These are phyloP conservation scores for Glonium stellatum DNA, from an alignment of 495 filamentous ascomycete genomes.

Conservation along the genomic window DNA sequence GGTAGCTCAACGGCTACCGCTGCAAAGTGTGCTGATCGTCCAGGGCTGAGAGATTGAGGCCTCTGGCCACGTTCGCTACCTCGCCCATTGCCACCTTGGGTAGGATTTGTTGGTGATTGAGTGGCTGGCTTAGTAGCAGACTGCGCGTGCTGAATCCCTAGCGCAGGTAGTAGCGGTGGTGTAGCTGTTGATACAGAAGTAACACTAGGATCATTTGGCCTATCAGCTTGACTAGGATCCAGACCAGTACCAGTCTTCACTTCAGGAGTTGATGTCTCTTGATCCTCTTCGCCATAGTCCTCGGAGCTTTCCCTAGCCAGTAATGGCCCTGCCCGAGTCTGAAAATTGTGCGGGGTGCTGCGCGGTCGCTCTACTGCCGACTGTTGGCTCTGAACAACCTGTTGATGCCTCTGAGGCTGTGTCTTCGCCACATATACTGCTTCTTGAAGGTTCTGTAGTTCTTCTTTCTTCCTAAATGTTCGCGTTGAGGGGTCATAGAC, in stretches of 20 bases:
- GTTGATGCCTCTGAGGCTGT: neutral
- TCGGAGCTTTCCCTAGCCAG: constrained; percentile 17
- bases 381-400: constrained; percentile 1
- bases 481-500: constrained; percentile 29
- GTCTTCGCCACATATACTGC: constrained; percentile 4
- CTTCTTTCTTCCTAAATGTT: constrained; percentile 23
- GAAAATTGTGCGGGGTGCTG: neutral
- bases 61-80: constrained; percentile 18
- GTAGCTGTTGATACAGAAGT: constrained; percentile 2
- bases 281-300: constrained; percentile 17
- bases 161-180: constrained; percentile 11
- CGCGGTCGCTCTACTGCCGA: neutral
- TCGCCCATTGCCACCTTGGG: neutral
- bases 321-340: constrained; percentile 1
- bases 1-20: constrained; percentile 46
- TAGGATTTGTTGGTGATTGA: neutral
- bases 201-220: neutral
- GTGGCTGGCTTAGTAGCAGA: neutral
- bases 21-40: constrained; percentile 69
- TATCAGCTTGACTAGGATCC: neutral
- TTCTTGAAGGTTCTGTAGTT: constrained; percentile 10
- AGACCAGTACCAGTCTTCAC: constrained; percentile 6
- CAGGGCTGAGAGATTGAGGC: constrained; percentile 52
- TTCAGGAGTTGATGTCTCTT: neutral
- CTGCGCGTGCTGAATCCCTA: constrained; percentile 10